Evolutionary conservation across 2,329 filamentous ascomycete genomes (phyloP).

Genomic region (Ophiobolus disseminans): DNA sequence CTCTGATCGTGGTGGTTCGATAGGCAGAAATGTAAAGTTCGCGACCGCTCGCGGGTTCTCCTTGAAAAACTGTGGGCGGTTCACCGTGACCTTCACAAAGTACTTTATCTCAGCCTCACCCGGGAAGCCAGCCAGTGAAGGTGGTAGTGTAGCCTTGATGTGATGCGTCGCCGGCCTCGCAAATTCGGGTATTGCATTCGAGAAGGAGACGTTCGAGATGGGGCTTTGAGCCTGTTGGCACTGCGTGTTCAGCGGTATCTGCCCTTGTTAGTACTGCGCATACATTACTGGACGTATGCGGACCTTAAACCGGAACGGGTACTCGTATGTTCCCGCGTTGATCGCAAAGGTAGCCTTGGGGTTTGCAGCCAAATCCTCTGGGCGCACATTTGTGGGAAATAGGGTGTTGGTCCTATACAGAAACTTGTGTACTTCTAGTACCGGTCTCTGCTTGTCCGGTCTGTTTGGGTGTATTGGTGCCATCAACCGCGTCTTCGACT

Average conservation of each 20-base stretch:
- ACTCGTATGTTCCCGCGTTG: slow-evolving; percentile 74
- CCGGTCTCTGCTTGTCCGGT: slow-evolving; percentile 54
- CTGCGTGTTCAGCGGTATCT: slow-evolving; percentile 72
- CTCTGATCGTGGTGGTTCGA: slow-evolving; percentile 81
- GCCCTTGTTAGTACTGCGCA: slow-evolving; percentile 1
- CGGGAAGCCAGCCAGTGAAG: slow-evolving; percentile 85
- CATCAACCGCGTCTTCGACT: slow-evolving; percentile 72
- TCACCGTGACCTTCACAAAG: slow-evolving; percentile 93
- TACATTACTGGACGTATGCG: slow-evolving; percentile 20
- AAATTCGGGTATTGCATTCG: slow-evolving; percentile 53
- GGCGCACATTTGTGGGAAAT: slow-evolving; percentile 65
- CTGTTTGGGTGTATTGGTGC: slow-evolving; percentile 54
- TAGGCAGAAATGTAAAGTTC: slow-evolving; percentile 84
- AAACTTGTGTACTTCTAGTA: slow-evolving; percentile 65
- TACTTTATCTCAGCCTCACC: slow-evolving; percentile 90
- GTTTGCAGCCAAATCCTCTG: slow-evolving; percentile 48
- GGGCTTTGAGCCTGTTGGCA: slow-evolving; percentile 56
- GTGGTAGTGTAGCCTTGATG: slow-evolving; percentile 85
- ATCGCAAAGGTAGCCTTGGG: slow-evolving; percentile 63
- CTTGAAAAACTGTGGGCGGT: slow-evolving; percentile 85
- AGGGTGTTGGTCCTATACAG: slow-evolving; percentile 76
- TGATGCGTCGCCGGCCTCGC: slow-evolving; percentile 64
- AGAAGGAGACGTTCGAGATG: slow-evolving; percentile 53
- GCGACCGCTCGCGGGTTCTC: slow-evolving; percentile 75
- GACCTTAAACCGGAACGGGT: slow-evolving; percentile 80